Base-by-base conservation (phyloP, 2,329 filamentous ascomycete species). In the Colletotrichum sp. region DNA sequence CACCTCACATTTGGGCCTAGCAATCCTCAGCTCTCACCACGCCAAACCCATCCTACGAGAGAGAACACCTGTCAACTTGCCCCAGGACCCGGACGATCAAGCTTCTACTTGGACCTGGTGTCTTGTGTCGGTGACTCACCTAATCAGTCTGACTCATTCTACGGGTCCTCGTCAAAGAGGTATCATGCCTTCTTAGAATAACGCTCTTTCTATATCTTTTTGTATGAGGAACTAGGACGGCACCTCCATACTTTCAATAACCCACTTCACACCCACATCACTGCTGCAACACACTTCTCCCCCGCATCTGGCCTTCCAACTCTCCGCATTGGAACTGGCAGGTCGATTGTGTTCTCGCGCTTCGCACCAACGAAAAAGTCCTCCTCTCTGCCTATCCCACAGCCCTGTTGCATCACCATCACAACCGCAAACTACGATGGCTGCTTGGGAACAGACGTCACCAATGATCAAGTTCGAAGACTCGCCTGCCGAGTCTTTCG, bases 401-500 rank as follows among this genome's bases (percentile, higher is more conserved):
- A 48, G 32, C 21, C 67, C 8, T 24, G 18, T 15, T 16, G 28
- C 28, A 61, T 12, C 30, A 21, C 58, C n/a, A 12, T 15, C 16
- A 34, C 70, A 77, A 78, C 71, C 74, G 57, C 77, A 43, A 71
- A 81, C 71, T 78, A 85, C 77, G n/a, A 88, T 89, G 87, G 83
- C 84, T 72, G 83, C 82, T 65, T 85, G 83, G 83, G 79, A 83
- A 76, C 82, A 85, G 82, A 65, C 79, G 16, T 85, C 87, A 73
- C 86, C 88, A 48, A 81, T 84, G 75, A 81, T 88, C 82, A 91
- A 91, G 83, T 86, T 90, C 78, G 89, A 91, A 82, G 80, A 85
- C 74, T 91, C 89, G 55, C 89, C 89, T 4, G 83, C 87, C 81
- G 90, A 91, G 82, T 91, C 89, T 7, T 85, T 90, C 60, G 81